Conservation (phyloP, 2,329 filamentous ascomycete genomes). For the Monilinia fructicola region DNA sequence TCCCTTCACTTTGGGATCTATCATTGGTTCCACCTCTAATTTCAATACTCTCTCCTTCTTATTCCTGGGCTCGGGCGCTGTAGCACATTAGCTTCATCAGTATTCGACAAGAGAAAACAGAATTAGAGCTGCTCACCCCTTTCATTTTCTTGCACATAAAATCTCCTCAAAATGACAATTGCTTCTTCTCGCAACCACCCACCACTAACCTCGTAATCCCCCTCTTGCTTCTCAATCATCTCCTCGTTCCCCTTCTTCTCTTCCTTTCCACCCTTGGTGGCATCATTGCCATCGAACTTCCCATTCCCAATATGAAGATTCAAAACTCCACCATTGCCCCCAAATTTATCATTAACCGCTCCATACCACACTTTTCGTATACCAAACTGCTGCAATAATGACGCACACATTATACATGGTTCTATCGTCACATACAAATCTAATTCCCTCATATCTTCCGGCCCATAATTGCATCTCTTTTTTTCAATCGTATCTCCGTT, state of each 20-base stretch:
- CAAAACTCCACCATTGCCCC: slow-evolving; percentile 91
- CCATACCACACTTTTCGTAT: slow-evolving; percentile 93
- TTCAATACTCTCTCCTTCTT: slow-evolving; percentile 41
- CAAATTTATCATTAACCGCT: slow-evolving; percentile 94
- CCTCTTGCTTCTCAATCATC: slow-evolving; percentile 60
- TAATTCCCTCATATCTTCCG: slow-evolving; percentile 66
- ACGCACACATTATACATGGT: slow-evolving; percentile 98
- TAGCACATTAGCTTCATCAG: slow-evolving; percentile 20
- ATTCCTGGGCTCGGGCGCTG: slow-evolving; percentile 40
- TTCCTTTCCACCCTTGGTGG: slow-evolving; percentile 58
- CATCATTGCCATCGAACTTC: slow-evolving; percentile 18
- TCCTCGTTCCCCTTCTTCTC: slow-evolving; percentile 48
- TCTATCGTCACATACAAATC: slow-evolving; percentile 96
- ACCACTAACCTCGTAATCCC: slow-evolving; percentile 77
- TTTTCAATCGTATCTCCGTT: slow-evolving; percentile 30
- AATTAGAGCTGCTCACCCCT: slow-evolving; percentile 61
- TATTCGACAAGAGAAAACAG: background rate
- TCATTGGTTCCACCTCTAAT: slow-evolving; percentile 38
- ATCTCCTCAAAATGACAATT: slow-evolving; percentile 85
- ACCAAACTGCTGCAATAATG: slow-evolving; percentile 80
- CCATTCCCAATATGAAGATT: slow-evolving; percentile 61
- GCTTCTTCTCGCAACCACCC: slow-evolving; percentile 82
- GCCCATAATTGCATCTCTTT: slow-evolving; percentile 50
- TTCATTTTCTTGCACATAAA: slow-evolving; percentile 97
- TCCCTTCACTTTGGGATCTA: slow-evolving; percentile 23